A percentile compares a stretch with the other conserved stretches of the same genome.
These are phyloP conservation scores for Epichloe typhina DNA, from an alignment of 2,329 filamentous ascomycete genomes.

Conservation along the genomic window DNA sequence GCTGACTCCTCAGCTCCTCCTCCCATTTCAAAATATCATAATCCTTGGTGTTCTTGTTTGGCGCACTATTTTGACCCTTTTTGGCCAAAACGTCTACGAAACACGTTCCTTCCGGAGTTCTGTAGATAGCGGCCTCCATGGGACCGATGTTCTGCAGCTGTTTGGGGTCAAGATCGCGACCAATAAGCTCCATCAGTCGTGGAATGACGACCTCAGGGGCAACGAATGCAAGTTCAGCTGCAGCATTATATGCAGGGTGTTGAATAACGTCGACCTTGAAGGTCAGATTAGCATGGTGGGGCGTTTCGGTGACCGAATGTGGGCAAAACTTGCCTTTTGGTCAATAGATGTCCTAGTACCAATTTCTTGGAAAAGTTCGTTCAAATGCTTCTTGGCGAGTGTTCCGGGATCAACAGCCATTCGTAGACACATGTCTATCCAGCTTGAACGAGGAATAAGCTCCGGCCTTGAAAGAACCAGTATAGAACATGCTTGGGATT, in stretches of 20 bases:
- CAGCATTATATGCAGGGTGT: constrained; percentile 67
- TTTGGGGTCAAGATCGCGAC: constrained; percentile 55
- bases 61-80: constrained; percentile 54
- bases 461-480: constrained; percentile 67
- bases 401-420: constrained; percentile 72
- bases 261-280: constrained; percentile 31
- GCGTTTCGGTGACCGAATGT: neutral
- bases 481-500: constrained; percentile 61
- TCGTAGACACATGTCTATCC: constrained; percentile 80
- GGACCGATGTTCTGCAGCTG: constrained; percentile 65
- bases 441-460: constrained; percentile 63
- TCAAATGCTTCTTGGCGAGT: constrained; percentile 52
- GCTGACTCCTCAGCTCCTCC: constrained; percentile 71
- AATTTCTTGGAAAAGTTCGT: constrained; percentile 57
- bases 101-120: constrained; percentile 74
- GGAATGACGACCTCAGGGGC: constrained; percentile 72
- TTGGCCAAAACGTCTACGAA: constrained; percentile 87
- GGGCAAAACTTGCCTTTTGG: constrained; percentile 33
- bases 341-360: constrained; percentile 31
- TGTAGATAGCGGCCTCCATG: constrained; percentile 83
- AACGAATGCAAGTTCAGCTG: constrained; percentile 86
- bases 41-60: constrained; percentile 86
- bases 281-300: constrained; percentile 2
- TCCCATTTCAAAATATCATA: constrained; percentile 97
- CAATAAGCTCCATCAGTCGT: constrained; percentile 60